Conservation (phyloP, 2,329 filamentous ascomycete species). For the Exophiala sp. region DNA sequence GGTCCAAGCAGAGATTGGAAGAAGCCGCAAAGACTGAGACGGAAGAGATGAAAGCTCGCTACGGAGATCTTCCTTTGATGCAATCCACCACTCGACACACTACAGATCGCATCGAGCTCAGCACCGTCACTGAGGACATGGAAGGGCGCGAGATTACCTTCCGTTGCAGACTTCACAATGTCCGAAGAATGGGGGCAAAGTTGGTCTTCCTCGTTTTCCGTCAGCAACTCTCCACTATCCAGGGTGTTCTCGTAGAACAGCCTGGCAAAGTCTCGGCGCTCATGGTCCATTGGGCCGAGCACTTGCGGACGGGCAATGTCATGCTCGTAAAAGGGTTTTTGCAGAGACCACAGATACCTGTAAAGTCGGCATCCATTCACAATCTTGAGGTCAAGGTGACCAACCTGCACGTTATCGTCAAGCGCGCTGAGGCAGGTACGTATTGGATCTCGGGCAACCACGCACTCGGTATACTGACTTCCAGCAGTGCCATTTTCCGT, state of each 20-base stretch:
- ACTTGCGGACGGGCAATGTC: conserved; percentile 70
- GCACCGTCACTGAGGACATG: conserved; percentile 47
- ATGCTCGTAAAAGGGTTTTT: conserved; percentile 69
- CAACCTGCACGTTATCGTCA: conserved; percentile 56
- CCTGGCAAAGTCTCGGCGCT: conserved; percentile 59
- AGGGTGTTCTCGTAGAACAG: conserved; percentile 66
- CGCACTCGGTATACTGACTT: conserved; percentile 9
- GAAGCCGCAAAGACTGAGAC: conserved; percentile 51
- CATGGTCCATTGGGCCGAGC: conserved; percentile 84
- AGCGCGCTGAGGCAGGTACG: conserved; percentile 49
- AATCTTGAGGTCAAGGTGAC: conserved; percentile 69
- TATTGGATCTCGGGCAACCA: background rate
- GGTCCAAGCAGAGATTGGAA: conserved; percentile 40
- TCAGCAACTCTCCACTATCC: conserved; percentile 74
- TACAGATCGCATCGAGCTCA: conserved; percentile 46
- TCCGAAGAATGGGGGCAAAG: conserved; percentile 73
- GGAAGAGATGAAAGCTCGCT: conserved; percentile 53
- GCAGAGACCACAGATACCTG: conserved; percentile 64
- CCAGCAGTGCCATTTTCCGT: conserved; percentile 57
- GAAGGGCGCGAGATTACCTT: conserved; percentile 59
- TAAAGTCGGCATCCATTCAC: conserved; percentile 70
- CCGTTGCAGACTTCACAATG: conserved; percentile 67
- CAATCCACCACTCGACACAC: conserved; percentile 50
- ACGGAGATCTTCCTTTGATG: conserved; percentile 54
- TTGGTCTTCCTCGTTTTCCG: conserved; percentile 82